These are phyloP conservation scores for Alternaria triticimaculans DNA, from an alignment of 2,329 filamentous ascomycete genomes.

Conservation along the genomic window DNA sequence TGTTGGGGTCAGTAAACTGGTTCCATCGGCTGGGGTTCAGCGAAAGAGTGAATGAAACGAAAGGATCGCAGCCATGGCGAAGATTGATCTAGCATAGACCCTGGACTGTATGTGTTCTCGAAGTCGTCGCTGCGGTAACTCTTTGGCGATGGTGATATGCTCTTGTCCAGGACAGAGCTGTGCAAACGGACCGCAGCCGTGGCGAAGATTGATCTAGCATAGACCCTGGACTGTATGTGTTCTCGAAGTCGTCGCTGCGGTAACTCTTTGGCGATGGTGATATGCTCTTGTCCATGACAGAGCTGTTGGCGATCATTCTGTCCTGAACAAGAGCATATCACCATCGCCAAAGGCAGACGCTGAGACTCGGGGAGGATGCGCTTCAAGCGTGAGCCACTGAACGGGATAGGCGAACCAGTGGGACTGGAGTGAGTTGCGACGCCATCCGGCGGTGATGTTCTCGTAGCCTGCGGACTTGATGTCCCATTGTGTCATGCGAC, in stretches of 20 bases:
- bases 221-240: conserved; percentile 13
- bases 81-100: conserved; percentile 3
- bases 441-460: conserved; percentile 82
- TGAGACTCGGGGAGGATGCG: neutral
- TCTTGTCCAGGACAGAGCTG: too few relatives aligned
- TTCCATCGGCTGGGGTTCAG: conserved; percentile 60
- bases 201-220: conserved; percentile 9
- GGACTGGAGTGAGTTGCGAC: neutral
- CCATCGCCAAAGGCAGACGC: neutral
- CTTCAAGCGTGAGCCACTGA: neutral
- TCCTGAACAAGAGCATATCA: too few relatives aligned
- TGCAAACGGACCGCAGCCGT: neutral
- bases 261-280: conserved; percentile 32
- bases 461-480: conserved; percentile 99
- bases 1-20: conserved; percentile 99
- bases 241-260: conserved; percentile 21
- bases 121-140: conserved; percentile 30
- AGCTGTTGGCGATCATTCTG: conserved; percentile 2
- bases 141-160: conserved; percentile 24
- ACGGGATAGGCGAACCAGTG: neutral
- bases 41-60: neutral
- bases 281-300: conserved; percentile 5
- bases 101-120: conserved; percentile 15
- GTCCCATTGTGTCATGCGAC: conserved; percentile 97
- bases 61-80: neutral